Percentiles rank a stretch among this genome's conserved stretches.
Evolutionary conservation across 2,329 filamentous ascomycete species (phyloP).

Genomic region (Immersiporthe knoxdaviesiana): DNA sequence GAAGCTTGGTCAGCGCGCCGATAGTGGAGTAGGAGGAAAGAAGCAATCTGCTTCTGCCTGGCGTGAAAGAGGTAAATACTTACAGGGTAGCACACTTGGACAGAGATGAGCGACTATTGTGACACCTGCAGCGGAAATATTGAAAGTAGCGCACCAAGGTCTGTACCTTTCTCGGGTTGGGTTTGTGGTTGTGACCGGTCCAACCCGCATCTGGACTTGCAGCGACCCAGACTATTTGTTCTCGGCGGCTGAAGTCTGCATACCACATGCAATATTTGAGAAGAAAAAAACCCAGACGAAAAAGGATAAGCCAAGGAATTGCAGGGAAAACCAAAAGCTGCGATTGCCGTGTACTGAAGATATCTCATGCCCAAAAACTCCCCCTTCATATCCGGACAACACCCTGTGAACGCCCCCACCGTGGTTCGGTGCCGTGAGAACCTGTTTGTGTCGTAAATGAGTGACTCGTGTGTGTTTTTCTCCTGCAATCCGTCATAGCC

Average conservation of each 20-base stretch:
- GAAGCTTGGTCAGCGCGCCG: too few relatives aligned
- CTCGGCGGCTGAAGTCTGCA: background rate
- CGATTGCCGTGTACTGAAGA: background rate
- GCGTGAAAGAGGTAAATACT: too few relatives aligned
- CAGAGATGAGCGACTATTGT: background rate
- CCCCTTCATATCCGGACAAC: background rate
- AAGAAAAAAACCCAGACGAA: background rate
- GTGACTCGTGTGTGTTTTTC: conserved; percentile 8
- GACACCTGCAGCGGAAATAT: background rate
- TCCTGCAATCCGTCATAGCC: conserved; percentile 1
- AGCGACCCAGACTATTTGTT: background rate
- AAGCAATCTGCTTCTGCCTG: too few relatives aligned
- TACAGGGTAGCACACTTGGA: too few relatives aligned
- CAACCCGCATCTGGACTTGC: background rate
- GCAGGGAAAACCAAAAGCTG: background rate
- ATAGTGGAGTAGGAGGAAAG: too few relatives aligned
- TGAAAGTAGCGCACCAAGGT: background rate
- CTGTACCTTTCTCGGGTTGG: background rate
- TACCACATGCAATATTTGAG: background rate
- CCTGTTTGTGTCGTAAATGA: background rate
- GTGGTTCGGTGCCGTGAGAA: background rate
- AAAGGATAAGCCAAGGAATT: background rate
- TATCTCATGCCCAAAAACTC: background rate
- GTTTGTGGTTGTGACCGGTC: background rate
- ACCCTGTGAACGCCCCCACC: conserved; percentile 1